Base-by-base conservation (phyloP, 768 basidiomycete genomes). In the Boletus vinaceobasis region DNA sequence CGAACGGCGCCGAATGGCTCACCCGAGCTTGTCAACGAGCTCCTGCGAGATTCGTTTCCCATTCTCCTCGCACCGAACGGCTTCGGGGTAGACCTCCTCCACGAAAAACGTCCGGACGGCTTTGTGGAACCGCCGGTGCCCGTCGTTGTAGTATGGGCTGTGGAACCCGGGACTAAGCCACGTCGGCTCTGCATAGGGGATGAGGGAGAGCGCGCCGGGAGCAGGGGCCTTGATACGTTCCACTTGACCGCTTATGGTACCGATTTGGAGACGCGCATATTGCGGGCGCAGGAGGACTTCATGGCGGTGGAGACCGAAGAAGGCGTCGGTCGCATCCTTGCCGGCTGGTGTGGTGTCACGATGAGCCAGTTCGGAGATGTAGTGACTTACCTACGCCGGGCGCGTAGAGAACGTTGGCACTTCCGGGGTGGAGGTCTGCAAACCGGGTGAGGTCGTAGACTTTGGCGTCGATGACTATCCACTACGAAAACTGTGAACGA, bases 111-210 rank as follows among this genome's bases (percentile, higher is more conserved):
- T 78, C 47, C 96, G 82, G 54, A 90, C 79, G 0, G 80, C 87
- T 52, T 75, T 80, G 63, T 94, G 93, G 71, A 94, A 92, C 42
- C 72, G 75, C 40, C 84, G 73, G 63, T 94, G 93, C 21, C 79
- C 79, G 4, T 85, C 86, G 23, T 77, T 84, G 72, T 88, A 92
- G 69, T 93, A 96, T 0, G 92, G 88, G 55, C 78, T 85, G 57
- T 79, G 75, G 75, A 80, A 91, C 0, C 85, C 87, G 3, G 74
- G 64, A 36, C 73, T 75, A 37, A 93, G 79, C 90, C 90, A 94
- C 1, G 87, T 84, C 7, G 93, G 86, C 63, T 96, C 93, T 2
- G 84, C 90, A 62, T 93, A 95, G 0, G 93, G 93, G 0, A 94
- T 84, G 55, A 77, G 73, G 8, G 88, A 91, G 37, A 87, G 65